phyloP scores from a whole-genome alignment of 2,329 filamentous ascomycete genomes.

The Aschersonia sp. region DNA sequence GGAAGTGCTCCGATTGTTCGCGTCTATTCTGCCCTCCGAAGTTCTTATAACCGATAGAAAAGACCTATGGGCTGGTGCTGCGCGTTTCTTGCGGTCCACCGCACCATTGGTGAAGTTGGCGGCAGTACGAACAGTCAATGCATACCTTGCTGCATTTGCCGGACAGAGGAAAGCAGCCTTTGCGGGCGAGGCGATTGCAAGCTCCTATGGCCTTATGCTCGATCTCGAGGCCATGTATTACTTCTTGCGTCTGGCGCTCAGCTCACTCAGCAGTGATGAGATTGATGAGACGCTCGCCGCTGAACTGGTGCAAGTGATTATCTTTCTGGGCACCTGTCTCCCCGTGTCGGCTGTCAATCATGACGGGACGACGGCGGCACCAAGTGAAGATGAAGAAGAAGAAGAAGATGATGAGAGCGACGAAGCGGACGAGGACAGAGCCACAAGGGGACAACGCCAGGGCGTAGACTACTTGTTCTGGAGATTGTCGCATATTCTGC shows the following conservation, averaged over 20 bases:
- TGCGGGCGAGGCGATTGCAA: slow-evolving; percentile 42
- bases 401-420: slow-evolving; percentile 22
- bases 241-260: slow-evolving; percentile 34
- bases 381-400: slow-evolving; percentile 26
- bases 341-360: slow-evolving; percentile 23
- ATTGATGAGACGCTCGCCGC: slow-evolving; percentile 62
- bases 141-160: slow-evolving; percentile 71
- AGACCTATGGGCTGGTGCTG: slow-evolving; percentile 56
- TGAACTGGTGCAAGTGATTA: slow-evolving; percentile 66
- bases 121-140: slow-evolving; percentile 57
- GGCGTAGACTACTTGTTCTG: slow-evolving; percentile 61
- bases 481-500: slow-evolving; percentile 63
- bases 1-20: slow-evolving; percentile 51
- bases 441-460: slow-evolving; percentile 9
- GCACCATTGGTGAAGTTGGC: slow-evolving; percentile 64
- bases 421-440: slow-evolving; percentile 22
- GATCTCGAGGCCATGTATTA: slow-evolving; percentile 47
- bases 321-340: slow-evolving; percentile 58
- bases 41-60: slow-evolving; percentile 46
- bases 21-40: slow-evolving; percentile 47
- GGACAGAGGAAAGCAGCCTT: slow-evolving; percentile 35
- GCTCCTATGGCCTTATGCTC: slow-evolving; percentile 58
- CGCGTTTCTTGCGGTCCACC: slow-evolving; percentile 54
- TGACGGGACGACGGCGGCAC: slow-evolving; percentile 8
- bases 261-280: slow-evolving; percentile 43